Evolutionary conservation across 306 rosid species (phyloP).

Genomic region (Canavalia gladiata): DNA sequence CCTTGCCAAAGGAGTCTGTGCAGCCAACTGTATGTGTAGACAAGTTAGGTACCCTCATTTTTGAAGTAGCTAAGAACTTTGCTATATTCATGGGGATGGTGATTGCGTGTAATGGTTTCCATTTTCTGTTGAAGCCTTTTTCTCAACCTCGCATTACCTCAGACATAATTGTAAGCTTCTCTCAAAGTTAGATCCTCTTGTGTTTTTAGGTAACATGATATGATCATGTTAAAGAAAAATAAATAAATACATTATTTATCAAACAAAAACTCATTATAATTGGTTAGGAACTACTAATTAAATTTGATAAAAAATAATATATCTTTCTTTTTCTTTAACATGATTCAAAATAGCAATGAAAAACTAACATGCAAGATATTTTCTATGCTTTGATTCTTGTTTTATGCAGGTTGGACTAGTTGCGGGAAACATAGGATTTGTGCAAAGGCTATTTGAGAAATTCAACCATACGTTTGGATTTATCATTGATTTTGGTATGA

Average conservation of each 20-base stretch:
- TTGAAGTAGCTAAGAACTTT: constrained; percentile 52
- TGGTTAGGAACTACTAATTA: no score
- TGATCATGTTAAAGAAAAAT: no score
- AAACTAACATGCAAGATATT: not conserved
- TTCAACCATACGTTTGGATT: constrained; percentile 58
- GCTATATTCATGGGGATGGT: constrained; percentile 66
- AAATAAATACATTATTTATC: no score
- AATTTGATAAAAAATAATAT: no score
- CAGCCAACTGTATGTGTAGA: constrained; percentile 49
- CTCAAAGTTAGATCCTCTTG: not conserved
- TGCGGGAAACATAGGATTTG: constrained; percentile 65
- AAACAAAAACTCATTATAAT: no score
- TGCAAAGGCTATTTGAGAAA: constrained; percentile 37
- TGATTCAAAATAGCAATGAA: not conserved
- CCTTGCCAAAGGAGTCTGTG: not conserved
- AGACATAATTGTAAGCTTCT: constrained; percentile 69
- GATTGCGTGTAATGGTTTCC: constrained; percentile 65
- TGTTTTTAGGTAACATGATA: no score
- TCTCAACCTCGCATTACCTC: constrained; percentile 80
- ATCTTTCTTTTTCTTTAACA: no score
- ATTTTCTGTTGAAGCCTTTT: constrained; percentile 64
- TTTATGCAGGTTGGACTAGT: constrained; percentile 71
- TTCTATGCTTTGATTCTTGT: not conserved
- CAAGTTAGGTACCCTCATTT: constrained; percentile 47
- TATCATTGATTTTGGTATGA: constrained; percentile 87